Evolutionary conservation across 225 moss, liverwort and hornwort species (phyloP).

Genomic region (Ulota crispa): DNA sequence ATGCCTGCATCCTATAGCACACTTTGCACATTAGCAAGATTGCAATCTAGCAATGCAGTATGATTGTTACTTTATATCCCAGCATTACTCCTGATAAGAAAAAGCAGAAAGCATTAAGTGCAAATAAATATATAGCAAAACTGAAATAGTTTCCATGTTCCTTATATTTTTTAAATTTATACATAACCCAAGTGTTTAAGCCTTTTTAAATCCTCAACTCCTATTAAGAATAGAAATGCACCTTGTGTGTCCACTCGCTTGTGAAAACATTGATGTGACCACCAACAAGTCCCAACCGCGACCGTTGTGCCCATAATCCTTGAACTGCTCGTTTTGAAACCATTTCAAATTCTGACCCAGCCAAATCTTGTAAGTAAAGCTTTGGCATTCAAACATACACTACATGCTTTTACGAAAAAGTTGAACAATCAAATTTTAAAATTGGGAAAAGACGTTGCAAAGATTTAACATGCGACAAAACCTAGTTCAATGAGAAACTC

Average conservation of each 20-base stretch:
- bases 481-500: background rate
- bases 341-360: constrained; percentile 70
- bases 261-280: constrained; percentile 95
- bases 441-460: background rate
- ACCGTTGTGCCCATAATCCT: constrained; percentile 93
- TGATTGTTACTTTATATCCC: background rate
- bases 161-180: background rate
- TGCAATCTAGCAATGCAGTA: constrained; percentile 8
- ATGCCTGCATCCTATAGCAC: constrained; percentile 92
- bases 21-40: constrained; percentile 32
- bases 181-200: background rate
- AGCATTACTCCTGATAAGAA: constrained; percentile 13
- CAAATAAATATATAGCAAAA: background rate
- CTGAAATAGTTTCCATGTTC: background rate
- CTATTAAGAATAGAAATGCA: constrained; percentile 25
- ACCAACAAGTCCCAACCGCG: constrained; percentile 83
- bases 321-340: constrained; percentile 81
- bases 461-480: constrained; percentile 5
- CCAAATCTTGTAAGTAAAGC: constrained; percentile 7
- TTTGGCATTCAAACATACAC: constrained; percentile 11
- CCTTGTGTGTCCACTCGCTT: constrained; percentile 98
- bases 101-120: background rate
- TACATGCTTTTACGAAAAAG: background rate
- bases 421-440: background rate
- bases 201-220: background rate